phyloP scores from a whole-genome alignment of 2,329 filamentous ascomycete genomes.

The Hypoxylon sp. region DNA sequence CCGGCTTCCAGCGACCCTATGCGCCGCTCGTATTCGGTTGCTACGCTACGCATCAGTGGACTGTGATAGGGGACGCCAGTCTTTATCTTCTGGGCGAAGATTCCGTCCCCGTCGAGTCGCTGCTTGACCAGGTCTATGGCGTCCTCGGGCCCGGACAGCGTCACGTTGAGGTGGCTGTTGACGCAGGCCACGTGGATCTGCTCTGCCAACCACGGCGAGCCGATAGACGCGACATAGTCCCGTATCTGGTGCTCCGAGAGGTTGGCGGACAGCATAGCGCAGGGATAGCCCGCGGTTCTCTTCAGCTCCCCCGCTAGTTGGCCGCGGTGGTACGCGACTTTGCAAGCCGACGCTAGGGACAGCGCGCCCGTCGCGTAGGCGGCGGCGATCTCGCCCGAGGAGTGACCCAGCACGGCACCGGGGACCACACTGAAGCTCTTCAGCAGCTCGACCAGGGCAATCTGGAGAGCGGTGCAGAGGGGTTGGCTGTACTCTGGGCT shows the following conservation, averaged over 20 bases:
- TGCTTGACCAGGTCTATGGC: not conserved
- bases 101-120: not conserved
- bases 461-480: conserved; percentile 43
- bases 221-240: conserved; percentile 27
- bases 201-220: not conserved
- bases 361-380: conserved; percentile 42
- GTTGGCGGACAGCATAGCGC: conserved; percentile 43
- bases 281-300: not conserved
- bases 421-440: conserved; percentile 36
- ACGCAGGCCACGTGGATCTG: conserved; percentile 1
- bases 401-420: conserved; percentile 44
- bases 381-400: conserved; percentile 48
- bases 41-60: conserved; percentile 5
- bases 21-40: not conserved
- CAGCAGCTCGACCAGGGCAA: conserved; percentile 46
- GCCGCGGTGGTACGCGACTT: conserved; percentile 46
- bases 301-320: conserved; percentile 36
- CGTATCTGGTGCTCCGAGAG: conserved; percentile 31
- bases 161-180: conserved; percentile 11
- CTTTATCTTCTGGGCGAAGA: conserved; percentile 8
- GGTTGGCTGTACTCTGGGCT: conserved; percentile 41
- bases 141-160: not conserved
- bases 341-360: conserved; percentile 41
- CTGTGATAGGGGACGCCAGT: not conserved
- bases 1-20: not conserved